Evolutionary conservation across 208 protist species (phyloP).

Genomic region (Wallacemonas sp.): DNA sequence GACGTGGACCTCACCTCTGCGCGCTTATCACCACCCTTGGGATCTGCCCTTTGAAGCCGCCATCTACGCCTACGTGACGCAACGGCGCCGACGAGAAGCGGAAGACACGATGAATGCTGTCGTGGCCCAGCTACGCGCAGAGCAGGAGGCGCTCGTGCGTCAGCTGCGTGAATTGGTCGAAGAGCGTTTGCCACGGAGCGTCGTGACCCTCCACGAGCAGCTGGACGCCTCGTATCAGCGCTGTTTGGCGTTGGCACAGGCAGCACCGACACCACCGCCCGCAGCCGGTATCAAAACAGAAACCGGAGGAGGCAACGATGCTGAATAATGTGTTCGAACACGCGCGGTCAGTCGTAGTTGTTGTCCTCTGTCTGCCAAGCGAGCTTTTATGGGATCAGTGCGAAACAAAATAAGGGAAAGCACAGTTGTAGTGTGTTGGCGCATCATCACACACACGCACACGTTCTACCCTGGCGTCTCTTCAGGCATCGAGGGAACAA

Average conservation of each 20-base stretch:
- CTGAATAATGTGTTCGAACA: background rate
- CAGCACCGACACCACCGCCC: background rate
- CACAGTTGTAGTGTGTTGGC: no score
- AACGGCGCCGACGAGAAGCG: background rate
- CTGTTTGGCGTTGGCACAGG: background rate
- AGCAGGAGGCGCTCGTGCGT: background rate
- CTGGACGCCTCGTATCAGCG: background rate
- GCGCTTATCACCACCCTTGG: background rate
- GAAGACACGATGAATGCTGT: background rate
- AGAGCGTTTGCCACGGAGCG: background rate
- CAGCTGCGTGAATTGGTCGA: background rate
- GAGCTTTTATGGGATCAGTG: background rate
- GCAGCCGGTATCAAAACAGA: background rate
- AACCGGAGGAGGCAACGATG: background rate
- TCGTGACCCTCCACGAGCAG: background rate
- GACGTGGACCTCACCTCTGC: background rate
- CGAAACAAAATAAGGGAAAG: background rate
- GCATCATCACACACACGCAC: no score
- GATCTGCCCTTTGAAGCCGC: constrained; percentile 6
- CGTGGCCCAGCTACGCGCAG: background rate
- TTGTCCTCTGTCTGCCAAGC: background rate
- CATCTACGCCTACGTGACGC: background rate
- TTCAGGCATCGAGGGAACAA: no score
- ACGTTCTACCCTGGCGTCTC: no score
- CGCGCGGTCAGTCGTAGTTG: background rate